Evolutionary conservation across 1,284 basidiomycete species (phyloP), one percentile per base, ranked within the genome.

Genomic region (Amylostereum areolatum): DNA sequence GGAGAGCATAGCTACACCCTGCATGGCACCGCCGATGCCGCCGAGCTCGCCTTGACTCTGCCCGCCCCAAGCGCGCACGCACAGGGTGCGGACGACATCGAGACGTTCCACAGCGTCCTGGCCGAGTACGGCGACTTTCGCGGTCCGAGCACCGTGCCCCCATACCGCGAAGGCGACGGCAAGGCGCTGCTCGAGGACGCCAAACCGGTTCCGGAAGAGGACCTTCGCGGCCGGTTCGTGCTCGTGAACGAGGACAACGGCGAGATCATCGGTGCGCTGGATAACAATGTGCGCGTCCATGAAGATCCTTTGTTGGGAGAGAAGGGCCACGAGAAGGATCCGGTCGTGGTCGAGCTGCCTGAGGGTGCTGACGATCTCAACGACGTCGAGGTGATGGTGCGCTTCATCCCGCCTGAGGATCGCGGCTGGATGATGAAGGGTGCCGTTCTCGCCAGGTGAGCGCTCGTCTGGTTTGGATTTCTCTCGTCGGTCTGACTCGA

Each of bases 221-320:
- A 85, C 56, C 66, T 85, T 27, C 73, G 81, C 36, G 86, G 87
- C 4, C 78, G 77, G 45, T 74, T 92, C 32, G 78, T 92, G 7
- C 75, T 90, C 48, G 74, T 91, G 54, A 82, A 92, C 62, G 79
- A 91, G 61, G 74, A 80, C 39, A 83, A 77, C 48, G 88, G 89
- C 2, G 79, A 89, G 57, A 73, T 92, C 5, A 72, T 92, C 8
- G 88, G 85, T 1, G 79, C 86, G 60, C 70, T 92, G 8, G 85
- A 86, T 46, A 69, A 79, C 37, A 65, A 71, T 42, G 69, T 87
- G 47, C 65, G 68, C 28, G 73, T 88, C 11, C 70, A 69, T 27
- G 86, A 88, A 59, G 84, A 86, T 57, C 71, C 77, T 9, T 61
- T 66, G 31, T 68, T 80, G 37, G 59, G 64, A 43, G 65, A 69